A percentile compares a stretch with the other conserved stretches of the same genome.
phyloP scores from a whole-genome alignment of 2,329 filamentous ascomycete species.

The Niveomyces coronatus region DNA sequence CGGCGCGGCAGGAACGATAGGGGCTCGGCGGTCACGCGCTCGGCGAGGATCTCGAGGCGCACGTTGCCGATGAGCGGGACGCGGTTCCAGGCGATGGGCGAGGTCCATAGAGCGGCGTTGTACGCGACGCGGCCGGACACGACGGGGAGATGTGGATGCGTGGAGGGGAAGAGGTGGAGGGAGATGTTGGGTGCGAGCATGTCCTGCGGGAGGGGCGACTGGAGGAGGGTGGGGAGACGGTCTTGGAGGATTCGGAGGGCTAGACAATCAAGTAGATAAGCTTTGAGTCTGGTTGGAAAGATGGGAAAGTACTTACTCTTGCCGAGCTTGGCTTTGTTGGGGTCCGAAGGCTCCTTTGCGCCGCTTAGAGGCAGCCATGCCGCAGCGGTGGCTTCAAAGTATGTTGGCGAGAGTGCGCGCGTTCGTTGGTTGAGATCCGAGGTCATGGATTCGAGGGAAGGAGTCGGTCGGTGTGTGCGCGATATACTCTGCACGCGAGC shows the following conservation, averaged over 20 bases:
- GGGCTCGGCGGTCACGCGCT: slow-evolving; percentile 66
- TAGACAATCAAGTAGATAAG: slow-evolving; percentile 18
- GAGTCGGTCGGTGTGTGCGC: neutral
- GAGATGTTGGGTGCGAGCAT: slow-evolving; percentile 67
- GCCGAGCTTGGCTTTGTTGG: slow-evolving; percentile 53
- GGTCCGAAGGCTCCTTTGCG: slow-evolving; percentile 32
- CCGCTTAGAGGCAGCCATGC: slow-evolving; percentile 18
- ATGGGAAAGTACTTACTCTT: slow-evolving; percentile 38
- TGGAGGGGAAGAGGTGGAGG: slow-evolving; percentile 61
- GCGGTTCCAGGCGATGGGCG: slow-evolving; percentile 89
- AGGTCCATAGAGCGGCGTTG: slow-evolving; percentile 88
- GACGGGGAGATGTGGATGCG: slow-evolving; percentile 80
- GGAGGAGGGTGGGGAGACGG: slow-evolving; percentile 55
- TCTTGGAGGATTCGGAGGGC: slow-evolving; percentile 56
- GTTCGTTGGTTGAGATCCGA: slow-evolving; percentile 5
- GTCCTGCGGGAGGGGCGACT: slow-evolving; percentile 59
- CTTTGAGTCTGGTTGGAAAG: neutral
- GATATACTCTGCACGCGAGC: slow-evolving; percentile 19
- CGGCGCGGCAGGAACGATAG: slow-evolving; percentile 36
- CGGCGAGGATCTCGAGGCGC: slow-evolving; percentile 74
- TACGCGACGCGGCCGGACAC: slow-evolving; percentile 87
- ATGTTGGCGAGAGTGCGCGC: slow-evolving; percentile 15
- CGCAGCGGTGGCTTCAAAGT: slow-evolving; percentile 23
- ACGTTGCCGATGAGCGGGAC: slow-evolving; percentile 88
- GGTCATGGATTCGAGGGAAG: slow-evolving; percentile 2